Conservation (phyloP, 345 rosid species). For the Pugionium dolabratum region DNA sequence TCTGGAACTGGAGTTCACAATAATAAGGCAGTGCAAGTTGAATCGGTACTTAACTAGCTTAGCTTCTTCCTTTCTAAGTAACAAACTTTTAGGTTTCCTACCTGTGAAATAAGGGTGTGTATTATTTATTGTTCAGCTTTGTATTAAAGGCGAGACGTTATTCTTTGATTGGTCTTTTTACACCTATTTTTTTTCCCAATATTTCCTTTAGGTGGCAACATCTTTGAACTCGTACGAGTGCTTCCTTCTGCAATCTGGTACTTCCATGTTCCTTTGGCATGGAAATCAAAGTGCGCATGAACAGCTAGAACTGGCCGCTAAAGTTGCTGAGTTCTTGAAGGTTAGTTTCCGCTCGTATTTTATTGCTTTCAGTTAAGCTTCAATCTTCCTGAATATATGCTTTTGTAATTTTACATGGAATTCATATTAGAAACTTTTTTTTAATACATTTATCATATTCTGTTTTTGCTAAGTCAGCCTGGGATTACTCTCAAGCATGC, state of each 20-base stretch:
- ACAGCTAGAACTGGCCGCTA: conserved; percentile 85
- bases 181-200: background rate
- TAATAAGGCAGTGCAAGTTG: conserved; percentile 78
- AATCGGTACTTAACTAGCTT: conserved; percentile 54
- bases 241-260: conserved; percentile 97
- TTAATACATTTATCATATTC: conserved; percentile 9
- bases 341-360: conserved; percentile 42
- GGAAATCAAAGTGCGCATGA: conserved; percentile 92
- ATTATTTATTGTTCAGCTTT: conserved; percentile 8
- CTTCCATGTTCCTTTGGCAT: conserved; percentile 86
- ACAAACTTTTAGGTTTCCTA: too few species aligned
- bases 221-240: conserved; percentile 84
- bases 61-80: conserved; percentile 13
- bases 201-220: conserved; percentile 64
- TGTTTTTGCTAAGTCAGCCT: conserved; percentile 59
- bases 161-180: background rate
- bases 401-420: conserved; percentile 12
- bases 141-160: background rate
- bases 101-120: background rate
- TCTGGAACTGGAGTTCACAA: conserved; percentile 80
- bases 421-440: background rate
- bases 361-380: conserved; percentile 8
- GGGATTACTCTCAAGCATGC: conserved; percentile 87
- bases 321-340: conserved; percentile 87
- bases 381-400: conserved; percentile 4